Evolutionary conservation across 1,284 basidiomycete genomes (phyloP).

Genomic region (Macrocystidia cucumis): DNA sequence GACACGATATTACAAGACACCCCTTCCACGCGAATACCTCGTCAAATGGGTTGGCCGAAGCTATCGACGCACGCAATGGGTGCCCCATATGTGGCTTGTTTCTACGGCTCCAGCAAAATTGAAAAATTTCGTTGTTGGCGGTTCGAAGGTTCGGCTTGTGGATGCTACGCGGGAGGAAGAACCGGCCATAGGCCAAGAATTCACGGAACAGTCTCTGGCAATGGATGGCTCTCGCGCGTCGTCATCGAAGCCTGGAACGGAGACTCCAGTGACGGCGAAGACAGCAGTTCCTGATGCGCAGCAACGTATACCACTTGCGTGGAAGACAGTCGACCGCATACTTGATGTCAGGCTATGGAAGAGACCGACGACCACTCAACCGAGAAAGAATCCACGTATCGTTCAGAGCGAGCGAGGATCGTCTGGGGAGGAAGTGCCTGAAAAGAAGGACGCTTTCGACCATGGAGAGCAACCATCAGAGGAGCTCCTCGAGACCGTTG

Average conservation of each 20-base stretch:
- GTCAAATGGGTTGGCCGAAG: conserved; percentile 81
- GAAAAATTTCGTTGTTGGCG: conserved; percentile 68
- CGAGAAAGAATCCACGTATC: conserved; percentile 16
- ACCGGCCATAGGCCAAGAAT: conserved; percentile 22
- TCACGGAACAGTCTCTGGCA: no score
- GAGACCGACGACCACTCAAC: conserved; percentile 11
- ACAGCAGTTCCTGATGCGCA: conserved; percentile 53
- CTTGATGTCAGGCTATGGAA: conserved; percentile 68
- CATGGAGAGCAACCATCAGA: conserved; percentile 52
- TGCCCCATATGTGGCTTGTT: conserved; percentile 84
- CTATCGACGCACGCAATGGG: conserved; percentile 77
- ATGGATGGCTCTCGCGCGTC: conserved; percentile 23
- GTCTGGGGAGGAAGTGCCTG: no score
- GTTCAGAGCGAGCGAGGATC: conserved; percentile 19
- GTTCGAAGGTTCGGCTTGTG: conserved; percentile 64
- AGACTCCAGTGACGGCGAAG: conserved; percentile 16
- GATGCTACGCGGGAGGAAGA: conserved; percentile 28
- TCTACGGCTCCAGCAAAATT: conserved; percentile 56
- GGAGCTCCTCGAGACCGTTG: conserved; percentile 42
- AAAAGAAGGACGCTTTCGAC: conserved; percentile 39
- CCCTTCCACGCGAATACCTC: conserved; percentile 80
- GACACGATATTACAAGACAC: conserved; percentile 48
- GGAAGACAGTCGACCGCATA: conserved; percentile 78
- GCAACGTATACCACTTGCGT: conserved; percentile 57
- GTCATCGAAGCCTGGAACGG: conserved; percentile 20